Evolutionary conservation across 179 eudicot genomes (phyloP).

Genomic region (Sideroxylon spinosum): DNA sequence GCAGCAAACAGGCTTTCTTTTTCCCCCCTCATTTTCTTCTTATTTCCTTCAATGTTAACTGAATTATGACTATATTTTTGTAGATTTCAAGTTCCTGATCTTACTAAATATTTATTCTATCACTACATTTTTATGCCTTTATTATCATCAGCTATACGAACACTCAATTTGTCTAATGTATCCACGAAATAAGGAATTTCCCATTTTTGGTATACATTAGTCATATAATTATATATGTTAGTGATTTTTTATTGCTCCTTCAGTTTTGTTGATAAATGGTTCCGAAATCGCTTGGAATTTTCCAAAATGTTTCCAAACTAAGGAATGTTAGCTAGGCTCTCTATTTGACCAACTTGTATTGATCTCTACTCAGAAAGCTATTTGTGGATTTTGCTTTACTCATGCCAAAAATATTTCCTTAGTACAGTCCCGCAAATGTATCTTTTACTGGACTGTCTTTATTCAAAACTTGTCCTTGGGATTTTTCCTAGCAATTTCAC

Average conservation of each 20-base stretch:
- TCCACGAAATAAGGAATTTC: background rate
- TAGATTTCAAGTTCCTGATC: background rate
- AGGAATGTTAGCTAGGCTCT: background rate
- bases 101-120: background rate
- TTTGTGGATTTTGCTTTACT: background rate
- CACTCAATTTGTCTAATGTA: background rate
- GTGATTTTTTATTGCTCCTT: too few species aligned
- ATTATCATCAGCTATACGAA: background rate
- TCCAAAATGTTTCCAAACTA: background rate
- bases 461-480: too few species aligned
- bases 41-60: background rate
- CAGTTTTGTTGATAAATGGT: background rate
- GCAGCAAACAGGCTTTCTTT: constrained; percentile 81
- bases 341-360: background rate
- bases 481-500: background rate
- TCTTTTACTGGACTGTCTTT: background rate
- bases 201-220: background rate
- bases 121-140: background rate
- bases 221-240: background rate
- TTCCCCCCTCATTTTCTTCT: background rate
- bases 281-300: background rate
- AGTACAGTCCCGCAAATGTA: background rate
- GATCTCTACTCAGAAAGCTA: background rate
- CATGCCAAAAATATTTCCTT: background rate
- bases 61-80: too few species aligned